Conservation (phyloP, 2,329 filamentous ascomycete genomes). For the Aspergillus glaucus region DNA sequence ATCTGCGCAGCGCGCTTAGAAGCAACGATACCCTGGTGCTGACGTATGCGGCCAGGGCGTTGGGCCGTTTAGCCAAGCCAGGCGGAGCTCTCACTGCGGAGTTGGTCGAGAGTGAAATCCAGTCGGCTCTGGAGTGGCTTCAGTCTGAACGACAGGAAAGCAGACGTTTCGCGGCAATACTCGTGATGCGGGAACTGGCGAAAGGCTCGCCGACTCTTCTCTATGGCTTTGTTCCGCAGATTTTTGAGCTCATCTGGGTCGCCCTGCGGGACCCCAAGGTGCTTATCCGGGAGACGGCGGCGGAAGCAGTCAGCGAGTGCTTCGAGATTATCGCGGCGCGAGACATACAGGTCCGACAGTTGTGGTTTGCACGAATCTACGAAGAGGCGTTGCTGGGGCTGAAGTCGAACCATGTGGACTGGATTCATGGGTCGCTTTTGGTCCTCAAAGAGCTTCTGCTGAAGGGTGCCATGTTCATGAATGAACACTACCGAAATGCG, state of each 20-base stretch:
- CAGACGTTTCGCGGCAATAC: constrained; percentile 83
- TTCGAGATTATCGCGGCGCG: constrained; percentile 93
- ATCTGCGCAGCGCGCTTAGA: constrained; percentile 77
- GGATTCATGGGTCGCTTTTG: constrained; percentile 86
- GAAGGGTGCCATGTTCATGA: constrained; percentile 99
- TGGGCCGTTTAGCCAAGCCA: constrained; percentile 85
- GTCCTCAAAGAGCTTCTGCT: constrained; percentile 88
- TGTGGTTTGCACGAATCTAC: constrained; percentile 88
- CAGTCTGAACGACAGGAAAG: constrained; percentile 93
- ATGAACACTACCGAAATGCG: constrained; percentile 82
- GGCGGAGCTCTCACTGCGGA: constrained; percentile 92
- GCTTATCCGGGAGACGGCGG: constrained; percentile 84
- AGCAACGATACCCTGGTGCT: constrained; percentile 89
- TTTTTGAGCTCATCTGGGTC: constrained; percentile 95
- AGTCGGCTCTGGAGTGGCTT: constrained; percentile 92
- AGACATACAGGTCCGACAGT: constrained; percentile 77
- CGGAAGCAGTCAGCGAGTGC: constrained; percentile 87
- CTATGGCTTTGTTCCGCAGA: constrained; percentile 89
- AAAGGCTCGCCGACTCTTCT: constrained; percentile 91
- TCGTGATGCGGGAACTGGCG: constrained; percentile 83
- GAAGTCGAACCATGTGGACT: constrained; percentile 73
- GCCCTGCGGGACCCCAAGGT: constrained; percentile 84
- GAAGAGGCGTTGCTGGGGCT: constrained; percentile 76
- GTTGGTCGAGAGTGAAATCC: constrained; percentile 92
- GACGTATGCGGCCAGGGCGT: constrained; percentile 78